Evolutionary conservation across 2,329 filamentous ascomycete species (phyloP), one percentile per base, ranked within the genome.

Genomic region (Thelonectria rubi): DNA sequence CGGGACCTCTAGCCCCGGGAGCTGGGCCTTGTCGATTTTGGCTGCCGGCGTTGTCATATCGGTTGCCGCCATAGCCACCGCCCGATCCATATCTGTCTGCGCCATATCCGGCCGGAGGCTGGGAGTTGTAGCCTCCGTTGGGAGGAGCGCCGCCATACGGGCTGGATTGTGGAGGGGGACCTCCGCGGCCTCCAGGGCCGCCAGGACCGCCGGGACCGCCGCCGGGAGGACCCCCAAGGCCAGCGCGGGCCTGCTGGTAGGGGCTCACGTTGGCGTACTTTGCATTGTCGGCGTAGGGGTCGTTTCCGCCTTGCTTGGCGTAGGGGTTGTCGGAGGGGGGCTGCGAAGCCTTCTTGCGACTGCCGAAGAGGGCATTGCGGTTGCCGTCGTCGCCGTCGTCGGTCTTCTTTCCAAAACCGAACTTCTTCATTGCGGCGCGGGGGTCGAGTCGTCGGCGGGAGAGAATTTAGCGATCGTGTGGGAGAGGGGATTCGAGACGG

Each of bases 361-460:
- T 47, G 21, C 82, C 78, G 69, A 87, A 86, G 53, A 86, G 79
- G 47, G 84, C 82, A 66, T 78, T 77, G 58, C 82, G 81, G 66
- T 76, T 82, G 56, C 77, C 72, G 46, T 84, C 80, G 60, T 84
- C 83, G 67, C 74, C 76, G 54, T 84, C 83, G 55, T 82, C 79
- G 50, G 74, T 75, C 72, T 86, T 88, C 77, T 83, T 86, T 65
- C 84, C 80, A 65, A 87, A 83, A 50, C 84, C 83, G 68, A 88
- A 87, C 69, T 85, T 87, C 78, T 83, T 85, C 86, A 89, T 89
- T 64, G 63, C 57, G 26, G 51, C 39, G 18, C 52, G 30, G 45
- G 15, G 18, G 32, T 14, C 39, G 20, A 18, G 26, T 39, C 26
- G 26, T 24, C 26, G 30, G 37, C 45, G 10, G n/a, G 4, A 40